phyloP scores from a whole-genome alignment of 225 moss, liverwort and hornwort species.

The Thuidium tamariscinum region DNA sequence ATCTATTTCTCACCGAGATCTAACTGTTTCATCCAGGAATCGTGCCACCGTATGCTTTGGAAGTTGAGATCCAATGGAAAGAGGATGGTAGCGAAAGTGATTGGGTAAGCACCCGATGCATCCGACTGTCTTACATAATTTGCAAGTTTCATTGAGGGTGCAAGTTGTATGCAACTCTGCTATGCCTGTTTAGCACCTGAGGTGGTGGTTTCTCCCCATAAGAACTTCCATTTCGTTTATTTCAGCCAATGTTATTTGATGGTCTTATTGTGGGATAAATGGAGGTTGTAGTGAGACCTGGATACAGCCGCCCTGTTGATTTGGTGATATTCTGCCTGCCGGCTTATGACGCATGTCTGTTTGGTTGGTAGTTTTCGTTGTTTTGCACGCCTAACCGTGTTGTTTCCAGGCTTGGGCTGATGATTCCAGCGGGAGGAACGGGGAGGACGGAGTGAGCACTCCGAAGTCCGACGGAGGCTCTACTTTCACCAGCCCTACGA shows the following conservation, averaged over 20 bases:
- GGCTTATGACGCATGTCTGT: background rate
- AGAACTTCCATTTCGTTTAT: too few species aligned
- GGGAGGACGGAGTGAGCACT: constrained; percentile 23
- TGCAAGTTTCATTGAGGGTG: background rate
- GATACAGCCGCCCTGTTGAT: background rate
- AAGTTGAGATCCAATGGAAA: constrained; percentile 87
- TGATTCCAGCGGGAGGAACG: constrained; percentile 15
- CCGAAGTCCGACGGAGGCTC: constrained; percentile 39
- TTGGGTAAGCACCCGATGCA: constrained; percentile 40
- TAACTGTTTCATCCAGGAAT: constrained; percentile 40
- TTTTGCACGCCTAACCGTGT: background rate
- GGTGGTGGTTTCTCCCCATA: background rate
- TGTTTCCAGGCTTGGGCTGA: constrained; percentile 33
- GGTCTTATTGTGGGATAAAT: background rate
- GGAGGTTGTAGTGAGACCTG: background rate
- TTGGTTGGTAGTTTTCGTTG: background rate
- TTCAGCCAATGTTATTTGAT: background rate
- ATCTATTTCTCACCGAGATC: background rate
- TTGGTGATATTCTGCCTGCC: background rate
- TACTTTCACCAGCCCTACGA: constrained; percentile 35
- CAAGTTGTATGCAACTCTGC: background rate
- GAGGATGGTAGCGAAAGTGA: constrained; percentile 38
- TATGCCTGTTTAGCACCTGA: background rate
- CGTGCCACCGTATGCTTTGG: constrained; percentile 80
- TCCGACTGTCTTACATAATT: background rate